Percentiles rank a stretch among this genome's conserved stretches.
phyloP scores from a whole-genome alignment of 139 green algal genomes.

The Spirogloea muscicola region DNA sequence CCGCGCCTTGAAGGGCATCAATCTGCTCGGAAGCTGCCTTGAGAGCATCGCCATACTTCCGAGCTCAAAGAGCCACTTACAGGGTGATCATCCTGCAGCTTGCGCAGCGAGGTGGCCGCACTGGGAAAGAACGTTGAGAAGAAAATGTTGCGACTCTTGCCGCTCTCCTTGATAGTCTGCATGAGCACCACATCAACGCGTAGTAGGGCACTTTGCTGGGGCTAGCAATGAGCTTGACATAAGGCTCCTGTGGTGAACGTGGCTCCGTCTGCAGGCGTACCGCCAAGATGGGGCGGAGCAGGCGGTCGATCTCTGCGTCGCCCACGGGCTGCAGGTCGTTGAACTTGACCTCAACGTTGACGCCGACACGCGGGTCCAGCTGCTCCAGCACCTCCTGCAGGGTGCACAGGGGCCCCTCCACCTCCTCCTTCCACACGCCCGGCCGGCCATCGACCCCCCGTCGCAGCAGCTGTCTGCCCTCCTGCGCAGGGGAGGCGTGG shows the following conservation, averaged over 20 bases:
- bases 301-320: neutral
- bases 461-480: slow-evolving; percentile 9
- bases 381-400: slow-evolving; percentile 15
- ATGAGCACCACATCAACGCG: neutral
- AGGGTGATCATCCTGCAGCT: no score
- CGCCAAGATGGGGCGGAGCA: slow-evolving; percentile 6
- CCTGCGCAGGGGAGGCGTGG: neutral
- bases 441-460: neutral
- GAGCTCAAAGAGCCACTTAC: no score
- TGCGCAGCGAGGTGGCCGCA: neutral
- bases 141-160: neutral
- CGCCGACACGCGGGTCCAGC: slow-evolving; percentile 7
- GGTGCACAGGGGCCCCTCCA: slow-evolving; percentile 23
- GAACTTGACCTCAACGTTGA: slow-evolving; percentile 46
- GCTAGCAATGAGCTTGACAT: no score
- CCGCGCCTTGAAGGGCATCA: no score
- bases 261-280: no score
- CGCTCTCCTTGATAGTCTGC: neutral
- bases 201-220: no score
- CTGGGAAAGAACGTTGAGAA: neutral
- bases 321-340: neutral
- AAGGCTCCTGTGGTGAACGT: no score
- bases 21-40: no score
- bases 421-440: slow-evolving; percentile 7
- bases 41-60: no score